These are phyloP conservation scores for Xylaria bambusicola DNA, from an alignment of 495 filamentous ascomycete species.

Conservation along the genomic window DNA sequence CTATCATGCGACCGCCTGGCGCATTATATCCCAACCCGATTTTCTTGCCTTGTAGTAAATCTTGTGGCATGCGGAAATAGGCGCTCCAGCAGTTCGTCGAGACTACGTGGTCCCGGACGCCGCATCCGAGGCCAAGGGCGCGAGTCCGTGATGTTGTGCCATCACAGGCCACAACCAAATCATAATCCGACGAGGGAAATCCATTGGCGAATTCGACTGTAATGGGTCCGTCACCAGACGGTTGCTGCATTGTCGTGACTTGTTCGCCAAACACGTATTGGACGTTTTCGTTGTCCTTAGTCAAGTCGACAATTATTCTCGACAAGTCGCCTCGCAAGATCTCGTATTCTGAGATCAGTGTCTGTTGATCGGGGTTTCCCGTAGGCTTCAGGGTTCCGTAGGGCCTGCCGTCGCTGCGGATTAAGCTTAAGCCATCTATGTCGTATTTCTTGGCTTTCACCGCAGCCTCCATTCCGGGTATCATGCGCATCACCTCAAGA, in stretches of 20 bases:
- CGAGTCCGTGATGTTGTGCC: slow-evolving; percentile 52
- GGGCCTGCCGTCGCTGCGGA: slow-evolving; percentile 25
- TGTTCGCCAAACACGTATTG: slow-evolving; percentile 26
- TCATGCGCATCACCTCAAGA: slow-evolving; percentile 35
- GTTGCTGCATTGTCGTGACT: slow-evolving; percentile 29
- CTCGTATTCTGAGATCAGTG: slow-evolving; percentile 23
- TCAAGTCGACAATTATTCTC: slow-evolving; percentile 25
- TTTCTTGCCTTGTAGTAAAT: slow-evolving; percentile 41
- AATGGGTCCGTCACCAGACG: slow-evolving; percentile 27
- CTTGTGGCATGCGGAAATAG: slow-evolving; percentile 42
- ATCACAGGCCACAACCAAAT: slow-evolving; percentile 53
- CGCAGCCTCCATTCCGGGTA: slow-evolving; percentile 30
- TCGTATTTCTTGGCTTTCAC: slow-evolving; percentile 26
- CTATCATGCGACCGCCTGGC: slow-evolving; percentile 38
- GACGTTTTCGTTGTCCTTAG: slow-evolving; percentile 30
- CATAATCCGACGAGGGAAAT: slow-evolving; percentile 39
- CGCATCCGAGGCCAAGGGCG: slow-evolving; percentile 45
- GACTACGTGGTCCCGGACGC: slow-evolving; percentile 40
- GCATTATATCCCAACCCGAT: slow-evolving; percentile 39
- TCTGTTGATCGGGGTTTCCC: slow-evolving; percentile 28
- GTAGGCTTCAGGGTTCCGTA: slow-evolving; percentile 24
- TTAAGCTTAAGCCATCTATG: slow-evolving; percentile 29
- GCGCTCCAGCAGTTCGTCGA: slow-evolving; percentile 42
- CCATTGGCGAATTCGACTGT: slow-evolving; percentile 28
- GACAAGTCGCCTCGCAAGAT: slow-evolving; percentile 30